A percentile compares a stretch with the other conserved stretches of the same genome.
These are phyloP conservation scores for Pneumocystis canis DNA, from an alignment of 1,139 yeast genomes.

Conservation along the genomic window DNA sequence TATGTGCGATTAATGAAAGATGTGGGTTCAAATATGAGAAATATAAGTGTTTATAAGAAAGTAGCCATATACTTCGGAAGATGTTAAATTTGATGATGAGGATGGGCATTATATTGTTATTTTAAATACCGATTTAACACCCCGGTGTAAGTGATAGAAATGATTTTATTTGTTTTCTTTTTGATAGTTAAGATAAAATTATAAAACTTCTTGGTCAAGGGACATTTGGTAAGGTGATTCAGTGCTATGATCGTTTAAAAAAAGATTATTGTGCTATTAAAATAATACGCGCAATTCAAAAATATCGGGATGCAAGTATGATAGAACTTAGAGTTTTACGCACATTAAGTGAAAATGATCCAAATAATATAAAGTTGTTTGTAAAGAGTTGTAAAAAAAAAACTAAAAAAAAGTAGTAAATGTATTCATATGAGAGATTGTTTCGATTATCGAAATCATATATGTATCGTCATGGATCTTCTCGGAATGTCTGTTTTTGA, in stretches of 20 bases:
- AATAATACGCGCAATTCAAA: conserved; percentile 45
- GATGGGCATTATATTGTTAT: conserved; percentile 29
- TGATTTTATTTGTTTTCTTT: not conserved
- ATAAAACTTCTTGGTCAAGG: conserved; percentile 66
- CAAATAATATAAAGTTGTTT: conserved; percentile 37
- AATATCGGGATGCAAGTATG: conserved; percentile 32
- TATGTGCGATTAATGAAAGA: not conserved
- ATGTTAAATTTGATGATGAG: conserved; percentile 22
- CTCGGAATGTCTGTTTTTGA: conserved; percentile 77
- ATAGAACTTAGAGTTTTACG: conserved; percentile 56
- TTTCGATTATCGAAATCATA: conserved; percentile 85
- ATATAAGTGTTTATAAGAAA: not conserved
- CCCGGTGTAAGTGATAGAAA: conserved; percentile 10
- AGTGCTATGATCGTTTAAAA: conserved; percentile 33
- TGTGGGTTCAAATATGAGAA: not conserved
- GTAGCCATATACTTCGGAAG: not conserved
- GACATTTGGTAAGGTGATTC: conserved; percentile 87
- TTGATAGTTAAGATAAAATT: conserved; percentile 32
- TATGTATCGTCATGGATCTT: conserved; percentile 83
- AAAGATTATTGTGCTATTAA: conserved; percentile 72
- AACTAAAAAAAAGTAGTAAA: not conserved
- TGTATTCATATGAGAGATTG: conserved; percentile 69
- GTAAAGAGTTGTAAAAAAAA: conserved; percentile 16
- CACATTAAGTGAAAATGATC: conserved; percentile 57
- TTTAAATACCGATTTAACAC: conserved; percentile 22